These are phyloP conservation scores for Kwoniella heveanensis DNA, from an alignment of 768 basidiomycete genomes.

Conservation along the genomic window DNA sequence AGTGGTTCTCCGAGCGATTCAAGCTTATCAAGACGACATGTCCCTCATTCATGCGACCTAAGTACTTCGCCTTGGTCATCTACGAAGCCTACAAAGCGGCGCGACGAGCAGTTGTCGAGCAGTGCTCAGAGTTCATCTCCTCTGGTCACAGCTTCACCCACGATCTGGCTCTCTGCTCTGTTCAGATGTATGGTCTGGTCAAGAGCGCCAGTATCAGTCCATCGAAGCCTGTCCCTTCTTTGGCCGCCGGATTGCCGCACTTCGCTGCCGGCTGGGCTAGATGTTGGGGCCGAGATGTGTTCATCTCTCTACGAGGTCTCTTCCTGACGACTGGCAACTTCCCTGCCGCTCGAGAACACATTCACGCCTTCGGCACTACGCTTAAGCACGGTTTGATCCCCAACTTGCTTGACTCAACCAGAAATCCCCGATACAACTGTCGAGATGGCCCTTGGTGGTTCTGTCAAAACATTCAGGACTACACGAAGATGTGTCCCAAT, in stretches of 20 bases:
- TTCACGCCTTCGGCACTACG: conserved; percentile 87
- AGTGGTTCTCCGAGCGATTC: conserved; percentile 87
- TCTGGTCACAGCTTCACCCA: conserved; percentile 87
- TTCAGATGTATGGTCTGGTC: conserved; percentile 84
- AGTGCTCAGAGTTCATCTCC: conserved; percentile 81
- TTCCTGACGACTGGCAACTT: conserved; percentile 82
- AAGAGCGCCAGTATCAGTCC: conserved; percentile 83
- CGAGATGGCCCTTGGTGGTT: conserved; percentile 99
- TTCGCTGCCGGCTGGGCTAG: conserved; percentile 92
- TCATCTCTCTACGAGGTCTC: conserved; percentile 88
- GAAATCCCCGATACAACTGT: conserved; percentile 86
- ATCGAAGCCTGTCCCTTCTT: conserved; percentile 67
- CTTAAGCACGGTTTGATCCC: conserved; percentile 95
- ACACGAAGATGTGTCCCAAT: conserved; percentile 77
- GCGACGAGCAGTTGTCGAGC: conserved; percentile 77
- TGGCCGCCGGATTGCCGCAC: conserved; percentile 94
- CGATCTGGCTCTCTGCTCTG: conserved; percentile 71
- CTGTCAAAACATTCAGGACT: conserved; percentile 97
- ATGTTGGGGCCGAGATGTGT: conserved; percentile 85
- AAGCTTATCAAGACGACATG: conserved; percentile 72
- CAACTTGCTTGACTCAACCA: conserved; percentile 86
- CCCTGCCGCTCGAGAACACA: conserved; percentile 77
- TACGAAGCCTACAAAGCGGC: conserved; percentile 92
- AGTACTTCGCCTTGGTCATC: conserved; percentile 90
- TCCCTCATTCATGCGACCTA: conserved; percentile 87